Evolutionary conservation across 106 monocot species (phyloP), one percentile per base, ranked within the genome.

Genomic region (Acorus calamus): DNA sequence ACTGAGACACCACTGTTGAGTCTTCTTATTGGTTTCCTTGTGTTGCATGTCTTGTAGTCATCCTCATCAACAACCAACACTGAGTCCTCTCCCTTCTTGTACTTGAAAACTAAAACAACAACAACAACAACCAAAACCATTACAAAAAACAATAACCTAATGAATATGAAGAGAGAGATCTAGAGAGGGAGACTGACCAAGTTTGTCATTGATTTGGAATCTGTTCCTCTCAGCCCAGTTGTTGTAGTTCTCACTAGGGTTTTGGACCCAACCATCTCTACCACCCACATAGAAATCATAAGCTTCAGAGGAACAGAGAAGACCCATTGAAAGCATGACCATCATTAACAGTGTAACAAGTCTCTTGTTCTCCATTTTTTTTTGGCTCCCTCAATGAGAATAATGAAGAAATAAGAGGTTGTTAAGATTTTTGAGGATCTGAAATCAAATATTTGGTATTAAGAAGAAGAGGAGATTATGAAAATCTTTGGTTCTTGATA

Each of bases 101-200:
- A 94, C 63, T 69, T 84, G 57, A 94, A 94, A 49, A 94, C 94
- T 94, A 64, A 67, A 56, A 67, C 53, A 49, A n/a, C 5, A 63
- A 61, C 8, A 54, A 8, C 62, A 56, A 55, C 4, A 55, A 13
- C 55, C 4, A n/a, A 10, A 10, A 55, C 10, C 4, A 10, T 13
- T 4, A 55, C 4, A 55, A 12, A 11, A 55, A 55, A 10, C 55
- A 10, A 2, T 4, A 13, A 55, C 4, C 11, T 13, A 8, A 4
- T 5, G 11, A 55, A 55, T 8, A 55, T 13, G 13, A 13, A 8
- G 55, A 13, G 13, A 55, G 11, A 13, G 13, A 55, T 6, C 55
- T n/a, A 10, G 58, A 58, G 58, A 58, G 50, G 49, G 47, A 61
- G 4, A 46, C 2, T 46, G 70, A 83, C 83, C 79, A 11, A 87